These are phyloP conservation scores for Erodium trifolium DNA, from an alignment of 441 rosid genomes.

Conservation along the genomic window DNA sequence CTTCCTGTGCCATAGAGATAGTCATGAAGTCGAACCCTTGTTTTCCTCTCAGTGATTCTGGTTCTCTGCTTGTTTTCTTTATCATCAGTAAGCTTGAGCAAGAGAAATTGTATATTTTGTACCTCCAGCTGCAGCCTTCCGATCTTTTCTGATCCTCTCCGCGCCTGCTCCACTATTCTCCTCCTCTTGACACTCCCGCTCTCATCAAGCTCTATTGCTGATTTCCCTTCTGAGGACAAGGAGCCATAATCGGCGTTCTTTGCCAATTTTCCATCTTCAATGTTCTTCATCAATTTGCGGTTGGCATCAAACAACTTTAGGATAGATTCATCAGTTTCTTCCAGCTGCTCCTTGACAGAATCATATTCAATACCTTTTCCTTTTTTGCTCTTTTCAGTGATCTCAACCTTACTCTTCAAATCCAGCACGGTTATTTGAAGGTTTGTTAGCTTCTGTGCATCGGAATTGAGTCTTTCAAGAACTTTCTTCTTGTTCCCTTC, in stretches of 20 bases:
- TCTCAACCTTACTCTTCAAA: slow-evolving; percentile 62
- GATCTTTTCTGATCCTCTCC: slow-evolving; percentile 75
- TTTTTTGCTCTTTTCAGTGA: slow-evolving; percentile 47
- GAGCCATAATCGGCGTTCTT: slow-evolving; percentile 45
- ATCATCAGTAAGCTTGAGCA: slow-evolving; percentile 59
- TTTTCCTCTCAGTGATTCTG: slow-evolving; percentile 34
- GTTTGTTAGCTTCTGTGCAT: slow-evolving; percentile 70
- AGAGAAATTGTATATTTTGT: slow-evolving; percentile 71
- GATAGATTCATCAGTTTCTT: slow-evolving; percentile 65
- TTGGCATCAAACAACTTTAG: slow-evolving; percentile 50
- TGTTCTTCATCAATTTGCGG: slow-evolving; percentile 29
- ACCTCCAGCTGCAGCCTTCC: slow-evolving; percentile 80
- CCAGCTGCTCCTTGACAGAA: slow-evolving; percentile 61
- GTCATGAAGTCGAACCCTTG: slow-evolving; percentile 64
- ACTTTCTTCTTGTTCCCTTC: slow-evolving; percentile 58
- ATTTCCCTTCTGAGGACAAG: slow-evolving; percentile 35
- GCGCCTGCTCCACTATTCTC: slow-evolving; percentile 62
- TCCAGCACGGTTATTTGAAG: slow-evolving; percentile 76
- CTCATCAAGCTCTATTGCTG: slow-evolving; percentile 39
- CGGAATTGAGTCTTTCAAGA: slow-evolving; percentile 82
- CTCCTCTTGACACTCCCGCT: slow-evolving; percentile 33
- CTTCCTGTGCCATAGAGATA: slow-evolving; percentile 57
- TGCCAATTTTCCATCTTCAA: background rate
- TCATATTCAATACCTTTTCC: slow-evolving; percentile 56
- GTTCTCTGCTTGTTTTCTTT: slow-evolving; percentile 46